phyloP scores from a whole-genome alignment of 2,329 filamentous ascomycete species.

The Dactylellina cionopaga region DNA sequence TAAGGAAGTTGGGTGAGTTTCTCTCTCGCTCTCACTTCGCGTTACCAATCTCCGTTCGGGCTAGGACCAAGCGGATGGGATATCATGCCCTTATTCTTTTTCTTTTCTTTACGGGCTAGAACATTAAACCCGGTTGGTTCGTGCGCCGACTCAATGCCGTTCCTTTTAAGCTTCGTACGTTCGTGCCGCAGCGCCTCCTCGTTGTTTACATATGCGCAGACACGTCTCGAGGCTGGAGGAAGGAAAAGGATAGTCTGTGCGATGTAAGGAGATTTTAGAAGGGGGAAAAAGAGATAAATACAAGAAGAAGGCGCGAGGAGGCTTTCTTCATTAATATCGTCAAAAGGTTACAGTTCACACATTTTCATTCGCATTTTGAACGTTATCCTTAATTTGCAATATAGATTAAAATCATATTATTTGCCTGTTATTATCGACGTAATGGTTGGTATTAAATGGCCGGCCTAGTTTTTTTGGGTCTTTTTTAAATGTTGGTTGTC shows the following conservation, averaged over 20 bases:
- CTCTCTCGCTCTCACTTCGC: conserved; percentile 17
- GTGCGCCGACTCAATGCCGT: conserved; percentile 20
- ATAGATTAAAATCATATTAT: background rate
- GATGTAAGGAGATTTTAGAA: background rate
- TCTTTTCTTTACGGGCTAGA: too few species aligned
- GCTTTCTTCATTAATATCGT: conserved; percentile 10
- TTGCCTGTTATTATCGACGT: too few species aligned
- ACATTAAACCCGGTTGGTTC: conserved; percentile 30
- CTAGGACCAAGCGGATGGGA: conserved; percentile 27
- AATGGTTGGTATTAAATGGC: conserved; percentile 4
- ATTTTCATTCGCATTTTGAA: background rate
- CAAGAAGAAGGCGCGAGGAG: background rate
- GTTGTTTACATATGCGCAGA: conserved; percentile 1
- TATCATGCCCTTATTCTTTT: conserved; percentile 36
- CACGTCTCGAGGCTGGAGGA: conserved; percentile 9
- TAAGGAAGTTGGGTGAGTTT: too few species aligned
- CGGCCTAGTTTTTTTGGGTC: background rate
- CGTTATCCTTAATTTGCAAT: background rate
- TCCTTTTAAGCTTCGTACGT: background rate
- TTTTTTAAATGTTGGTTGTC: background rate
- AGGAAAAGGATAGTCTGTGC: background rate
- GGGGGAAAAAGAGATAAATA: conserved; percentile 5
- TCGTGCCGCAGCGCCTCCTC: background rate
- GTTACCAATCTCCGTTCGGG: conserved; percentile 47
- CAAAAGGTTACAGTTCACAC: background rate